A percentile compares a stretch with the other conserved stretches of the same genome.
phyloP scores from a whole-genome alignment of 345 rosid species.

The Citrus inodora region DNA sequence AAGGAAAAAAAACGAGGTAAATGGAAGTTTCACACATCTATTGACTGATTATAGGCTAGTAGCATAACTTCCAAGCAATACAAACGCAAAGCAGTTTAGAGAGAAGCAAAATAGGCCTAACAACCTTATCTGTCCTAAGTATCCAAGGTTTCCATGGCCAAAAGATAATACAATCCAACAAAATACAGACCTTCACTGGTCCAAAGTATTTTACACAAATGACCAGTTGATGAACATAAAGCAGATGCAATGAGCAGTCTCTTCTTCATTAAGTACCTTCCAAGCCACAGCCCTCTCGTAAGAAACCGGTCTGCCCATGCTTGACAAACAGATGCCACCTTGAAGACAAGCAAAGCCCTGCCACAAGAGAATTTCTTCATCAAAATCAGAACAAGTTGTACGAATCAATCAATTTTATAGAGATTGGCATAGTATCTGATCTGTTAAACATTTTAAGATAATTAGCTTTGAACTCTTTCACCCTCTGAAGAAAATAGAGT shows the following conservation, averaged over 20 bases:
- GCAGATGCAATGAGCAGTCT: constrained; percentile 93
- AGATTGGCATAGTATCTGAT: neutral
- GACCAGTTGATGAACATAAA: constrained; percentile 97
- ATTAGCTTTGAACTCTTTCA: neutral
- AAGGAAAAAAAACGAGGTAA: no score
- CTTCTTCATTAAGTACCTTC: constrained; percentile 96
- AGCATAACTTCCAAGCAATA: constrained; percentile 7
- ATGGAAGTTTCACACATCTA: neutral
- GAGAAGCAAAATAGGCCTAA: neutral
- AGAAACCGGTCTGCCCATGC: constrained; percentile 98
- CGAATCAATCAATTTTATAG: neutral
- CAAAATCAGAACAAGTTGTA: constrained; percentile 2
- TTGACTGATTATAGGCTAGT: neutral
- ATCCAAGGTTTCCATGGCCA: constrained; percentile 6
- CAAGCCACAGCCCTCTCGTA: constrained; percentile 97
- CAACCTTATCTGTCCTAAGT: constrained; percentile 6
- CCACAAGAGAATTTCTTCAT: neutral
- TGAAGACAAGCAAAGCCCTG: constrained; percentile 91
- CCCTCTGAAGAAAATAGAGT: neutral
- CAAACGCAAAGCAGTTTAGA: constrained; percentile 11
- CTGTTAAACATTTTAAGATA: neutral
- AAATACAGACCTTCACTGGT: neutral
- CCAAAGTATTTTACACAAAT: constrained; percentile 54
- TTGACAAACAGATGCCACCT: constrained; percentile 91
- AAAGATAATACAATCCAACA: constrained; percentile 21